Evolutionary conservation across 2,329 filamentous ascomycete species (phyloP), one percentile per base, ranked within the genome.

Genomic region (Fusarium robinianum): DNA sequence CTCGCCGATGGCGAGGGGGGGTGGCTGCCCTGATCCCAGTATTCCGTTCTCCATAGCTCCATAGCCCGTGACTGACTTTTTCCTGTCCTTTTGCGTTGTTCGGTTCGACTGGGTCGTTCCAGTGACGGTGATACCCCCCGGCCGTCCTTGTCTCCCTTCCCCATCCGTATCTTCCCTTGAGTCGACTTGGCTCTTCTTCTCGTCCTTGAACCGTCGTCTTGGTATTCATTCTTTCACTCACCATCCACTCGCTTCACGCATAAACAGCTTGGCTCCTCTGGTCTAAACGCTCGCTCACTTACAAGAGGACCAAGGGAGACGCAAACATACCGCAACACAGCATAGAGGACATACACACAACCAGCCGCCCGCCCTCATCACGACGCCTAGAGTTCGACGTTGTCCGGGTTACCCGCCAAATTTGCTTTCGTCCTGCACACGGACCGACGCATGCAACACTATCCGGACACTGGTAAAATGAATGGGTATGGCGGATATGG

Each of bases 401-500:
- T 43, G 25, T 37, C 33, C 27, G 22, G 25, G 41, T 41, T 27
- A 35, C 35, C 9, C 23, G 19, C 27, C 14, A 23, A n/a, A n/a
- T 9, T 19, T 14, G 12, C 25, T 26, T 39, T 12, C 27, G 15
- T 33, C 19, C 24, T 31, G 31, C 36, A 42, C 27, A 21, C 24
- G 15, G 26, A 16, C 15, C 32, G 43, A 46, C 55, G 50, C 47
- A 59, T 59, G 56, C 51, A 53, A 48, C 40, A 44, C 36, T 34
- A 29, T 40, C 15, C n/a, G 36, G 10, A 32, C 46, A 33, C 37
- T 31, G 47, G 15, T 34, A 53, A 40, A 19, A 66, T 65, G 63
- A 66, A 63, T 46, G 60, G 58, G 32, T 57, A 61, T 46, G 49
- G 38, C 34, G 58, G 56, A 35, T 45, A 52, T 51, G 49, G 41